Base-by-base conservation (phyloP, 352 stramenopile genomes). In the Globisporangium barbulae region DNA sequence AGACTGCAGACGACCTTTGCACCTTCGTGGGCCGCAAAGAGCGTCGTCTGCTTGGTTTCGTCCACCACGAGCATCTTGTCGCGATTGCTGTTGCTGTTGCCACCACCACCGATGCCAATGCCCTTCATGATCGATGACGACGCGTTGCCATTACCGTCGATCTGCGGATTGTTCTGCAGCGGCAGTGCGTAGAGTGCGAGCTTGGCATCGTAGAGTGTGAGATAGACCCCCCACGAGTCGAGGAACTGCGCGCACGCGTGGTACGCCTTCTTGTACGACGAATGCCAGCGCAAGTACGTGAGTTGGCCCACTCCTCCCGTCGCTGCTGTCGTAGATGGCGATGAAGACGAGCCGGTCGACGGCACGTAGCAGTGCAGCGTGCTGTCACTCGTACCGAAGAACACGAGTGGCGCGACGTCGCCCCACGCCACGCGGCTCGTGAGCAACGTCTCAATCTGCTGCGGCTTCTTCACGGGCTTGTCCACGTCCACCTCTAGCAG, bases 141-240 rank as follows among this genome's bases (percentile, higher is more conserved):
- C 15, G 50, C 39, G 41, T 65, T 74, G 45, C 73, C 42, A 37
- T 65, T 74, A 44, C 73, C 67, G 45, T 84, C 73, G 33, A 77
- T n/a, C 31, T 75, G 63, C 19, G 71, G 44, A 31, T 85, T 87
- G 9, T 50, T 77, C 19, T 78, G 70, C 41, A 95, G 68, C 41
- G 86, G 86, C 67, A 95, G 72, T 44, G 79, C 61, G 57, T 82
- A 77, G 13, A 90, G 65, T 50, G 81, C 78, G 37, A 93, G 57
- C 61, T 82, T 89, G 50, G 65, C 65, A 67, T 93, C 81, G 0
- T 71, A 35, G 7, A 92, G 50, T 41, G 86, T 93, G 25, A 72
- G 61, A 56, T 76, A 85, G 7, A 92, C 73, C 31, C 86, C 81
- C 86, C 86, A 95, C 22, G 60, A 49, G 65, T 95, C 83, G 31